A percentile compares a stretch with the other conserved stretches of the same genome.
phyloP scores from a whole-genome alignment of 1,139 yeast genomes.

The Yamadazyma buinensis region DNA sequence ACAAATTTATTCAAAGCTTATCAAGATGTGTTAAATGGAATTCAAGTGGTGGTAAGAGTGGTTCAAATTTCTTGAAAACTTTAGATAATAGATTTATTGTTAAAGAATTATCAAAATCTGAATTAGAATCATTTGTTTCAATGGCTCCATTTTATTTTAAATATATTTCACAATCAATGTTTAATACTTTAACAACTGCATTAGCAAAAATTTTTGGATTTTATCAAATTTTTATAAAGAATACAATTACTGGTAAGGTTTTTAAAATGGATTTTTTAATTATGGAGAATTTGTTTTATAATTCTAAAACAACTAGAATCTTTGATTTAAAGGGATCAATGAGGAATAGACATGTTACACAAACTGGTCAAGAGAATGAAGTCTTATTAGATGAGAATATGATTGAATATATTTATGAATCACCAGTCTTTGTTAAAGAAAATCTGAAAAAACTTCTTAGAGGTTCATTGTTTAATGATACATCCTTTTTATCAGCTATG shows the following conservation, averaged over 20 bases:
- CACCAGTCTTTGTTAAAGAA: slow-evolving; percentile 91
- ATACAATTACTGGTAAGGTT: slow-evolving; percentile 68
- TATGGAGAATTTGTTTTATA: slow-evolving; percentile 93
- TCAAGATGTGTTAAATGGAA: slow-evolving; percentile 96
- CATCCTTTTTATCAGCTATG: slow-evolving; percentile 91
- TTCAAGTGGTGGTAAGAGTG: slow-evolving; percentile 94
- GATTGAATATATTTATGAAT: slow-evolving; percentile 96
- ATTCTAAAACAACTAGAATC: slow-evolving; percentile 76
- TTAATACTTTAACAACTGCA: slow-evolving; percentile 91
- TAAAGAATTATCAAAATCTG: slow-evolving; percentile 84
- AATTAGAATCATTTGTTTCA: slow-evolving; percentile 87
- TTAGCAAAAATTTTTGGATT: slow-evolving; percentile 94
- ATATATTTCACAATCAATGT: slow-evolving; percentile 91
- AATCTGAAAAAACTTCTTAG: slow-evolving; percentile 82
- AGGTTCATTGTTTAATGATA: slow-evolving; percentile 92
- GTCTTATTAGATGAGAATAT: slow-evolving; percentile 94
- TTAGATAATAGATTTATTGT: slow-evolving; percentile 85
- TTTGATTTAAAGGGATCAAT: slow-evolving; percentile 97
- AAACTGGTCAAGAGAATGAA: slow-evolving; percentile 93
- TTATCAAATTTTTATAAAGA: slow-evolving; percentile 86
- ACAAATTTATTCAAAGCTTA: slow-evolving; percentile 78
- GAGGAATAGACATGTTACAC: slow-evolving; percentile 95
- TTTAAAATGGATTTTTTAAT: slow-evolving; percentile 88
- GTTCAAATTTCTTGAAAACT: slow-evolving; percentile 90
- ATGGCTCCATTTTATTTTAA: slow-evolving; percentile 97